A percentile compares a stretch with the other conserved stretches of the same genome.
phyloP scores from a whole-genome alignment of 2,329 filamentous ascomycete genomes.

The Pseudogymnoascus verrucosus region DNA sequence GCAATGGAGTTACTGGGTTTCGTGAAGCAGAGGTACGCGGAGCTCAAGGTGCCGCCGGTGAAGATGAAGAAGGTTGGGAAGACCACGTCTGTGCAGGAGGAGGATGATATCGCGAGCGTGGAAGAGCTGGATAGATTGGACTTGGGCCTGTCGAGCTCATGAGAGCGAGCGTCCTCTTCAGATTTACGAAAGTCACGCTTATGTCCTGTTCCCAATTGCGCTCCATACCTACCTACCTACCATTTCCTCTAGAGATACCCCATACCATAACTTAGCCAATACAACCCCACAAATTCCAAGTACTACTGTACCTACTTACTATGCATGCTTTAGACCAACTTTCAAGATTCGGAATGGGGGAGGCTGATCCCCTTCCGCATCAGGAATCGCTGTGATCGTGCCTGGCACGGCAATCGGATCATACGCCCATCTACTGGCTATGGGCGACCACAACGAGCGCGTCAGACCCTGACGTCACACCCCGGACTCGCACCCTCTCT shows the following conservation, averaged over 20 bases:
- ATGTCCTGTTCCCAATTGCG: not conserved
- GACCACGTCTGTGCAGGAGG: constrained; percentile 31
- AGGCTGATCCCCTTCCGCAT: constrained; percentile 1
- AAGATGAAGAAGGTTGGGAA: constrained; percentile 23
- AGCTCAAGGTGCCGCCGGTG: not conserved
- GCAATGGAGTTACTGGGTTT: constrained; percentile 22
- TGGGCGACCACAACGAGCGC: not conserved
- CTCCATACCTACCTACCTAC: not conserved
- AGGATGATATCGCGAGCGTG: not conserved
- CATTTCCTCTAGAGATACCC: not conserved
- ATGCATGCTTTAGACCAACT: not conserved
- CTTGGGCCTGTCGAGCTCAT: not conserved
- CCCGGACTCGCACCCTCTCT: not conserved
- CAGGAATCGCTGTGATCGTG: not conserved
- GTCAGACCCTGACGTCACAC: constrained; percentile 3
- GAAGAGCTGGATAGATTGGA: not conserved
- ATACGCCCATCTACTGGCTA: not conserved
- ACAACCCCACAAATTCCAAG: not conserved
- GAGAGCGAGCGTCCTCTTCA: not conserved
- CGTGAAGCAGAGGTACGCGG: constrained; percentile 10
- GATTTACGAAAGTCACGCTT: not conserved
- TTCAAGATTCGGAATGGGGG: not conserved
- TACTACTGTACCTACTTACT: not conserved
- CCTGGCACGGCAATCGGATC: not conserved
- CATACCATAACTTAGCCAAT: not conserved